Conservation (phyloP, 345 rosid species). For the Heritiera fomes region DNA sequence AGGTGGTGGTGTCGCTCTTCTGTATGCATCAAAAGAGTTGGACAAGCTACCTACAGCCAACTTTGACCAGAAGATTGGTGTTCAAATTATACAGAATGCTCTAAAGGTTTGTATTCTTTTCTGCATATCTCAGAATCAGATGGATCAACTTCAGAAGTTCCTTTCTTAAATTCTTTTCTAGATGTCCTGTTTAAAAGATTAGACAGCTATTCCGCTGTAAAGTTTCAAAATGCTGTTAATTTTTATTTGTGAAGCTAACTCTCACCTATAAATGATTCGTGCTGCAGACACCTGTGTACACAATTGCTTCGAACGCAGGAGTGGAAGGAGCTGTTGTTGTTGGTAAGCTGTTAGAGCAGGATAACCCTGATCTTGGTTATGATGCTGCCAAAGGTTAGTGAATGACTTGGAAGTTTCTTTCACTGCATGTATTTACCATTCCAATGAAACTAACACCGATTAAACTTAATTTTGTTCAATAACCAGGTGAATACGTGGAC, state of each 20-base stretch:
- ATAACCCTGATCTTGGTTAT: slow-evolving; percentile 79
- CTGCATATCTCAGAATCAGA: neutral
- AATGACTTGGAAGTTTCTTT: neutral
- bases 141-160: neutral
- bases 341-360: slow-evolving; percentile 91
- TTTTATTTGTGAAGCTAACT: neutral
- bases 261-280: neutral
- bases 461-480: neutral
- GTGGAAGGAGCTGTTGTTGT: slow-evolving; percentile 96
- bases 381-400: slow-evolving; percentile 92
- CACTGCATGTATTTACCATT: neutral
- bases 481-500: slow-evolving; percentile 85
- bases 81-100: slow-evolving; percentile 94
- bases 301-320: slow-evolving; percentile 88
- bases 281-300: slow-evolving; percentile 77
- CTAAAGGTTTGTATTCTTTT: slow-evolving; percentile 57
- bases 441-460: neutral
- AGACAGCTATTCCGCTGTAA: neutral
- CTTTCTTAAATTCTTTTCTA: neutral
- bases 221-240: slow-evolving; percentile 3
- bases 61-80: slow-evolving; percentile 93
- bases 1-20: slow-evolving; percentile 98
- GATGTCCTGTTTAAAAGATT: neutral
- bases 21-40: slow-evolving; percentile 84
- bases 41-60: slow-evolving; percentile 84